Evolutionary conservation across 352 stramenopile species (phyloP).

Genomic region (Globisporangium ultimum): DNA sequence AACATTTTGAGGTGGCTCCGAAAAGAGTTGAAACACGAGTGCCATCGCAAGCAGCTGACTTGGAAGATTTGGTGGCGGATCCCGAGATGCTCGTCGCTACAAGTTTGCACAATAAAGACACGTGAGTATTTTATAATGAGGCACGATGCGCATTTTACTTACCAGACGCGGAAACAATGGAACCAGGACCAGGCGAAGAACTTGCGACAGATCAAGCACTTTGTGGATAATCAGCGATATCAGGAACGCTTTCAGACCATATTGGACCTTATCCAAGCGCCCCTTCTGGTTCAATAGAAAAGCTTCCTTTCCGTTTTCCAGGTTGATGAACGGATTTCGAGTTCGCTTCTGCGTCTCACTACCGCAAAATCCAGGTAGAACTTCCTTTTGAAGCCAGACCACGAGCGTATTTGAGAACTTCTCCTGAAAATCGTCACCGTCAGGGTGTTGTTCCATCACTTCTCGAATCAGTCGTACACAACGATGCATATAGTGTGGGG

Average conservation of each 20-base stretch:
- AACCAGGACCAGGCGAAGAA: constrained; percentile 79
- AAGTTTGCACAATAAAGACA: not conserved
- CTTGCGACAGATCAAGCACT: constrained; percentile 80
- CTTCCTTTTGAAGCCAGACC: constrained; percentile 85
- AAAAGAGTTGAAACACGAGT: constrained; percentile 83
- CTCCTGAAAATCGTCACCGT: constrained; percentile 80
- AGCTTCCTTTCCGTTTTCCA: constrained; percentile 77
- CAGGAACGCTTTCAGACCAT: constrained; percentile 83
- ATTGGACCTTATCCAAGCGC: constrained; percentile 78
- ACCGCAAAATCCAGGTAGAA: constrained; percentile 75
- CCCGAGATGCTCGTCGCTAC: constrained; percentile 59
- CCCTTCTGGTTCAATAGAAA: constrained; percentile 83
- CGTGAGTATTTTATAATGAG: too few species aligned
- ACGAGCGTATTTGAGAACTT: constrained; percentile 85
- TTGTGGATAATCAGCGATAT: constrained; percentile 81
- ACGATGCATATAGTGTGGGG: constrained; percentile 79
- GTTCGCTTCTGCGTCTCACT: constrained; percentile 70
- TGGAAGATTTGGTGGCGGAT: constrained; percentile 71
- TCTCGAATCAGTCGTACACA: constrained; percentile 83
- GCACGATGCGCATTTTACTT: constrained; percentile 1
- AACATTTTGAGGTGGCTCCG: constrained; percentile 77
- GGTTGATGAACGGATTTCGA: constrained; percentile 79
- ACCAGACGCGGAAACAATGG: constrained; percentile 78
- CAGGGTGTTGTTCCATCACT: constrained; percentile 78
- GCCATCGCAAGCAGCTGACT: constrained; percentile 82